Conservation (phyloP, 2,329 filamentous ascomycete genomes). For the Samsoniella hepiali region DNA sequence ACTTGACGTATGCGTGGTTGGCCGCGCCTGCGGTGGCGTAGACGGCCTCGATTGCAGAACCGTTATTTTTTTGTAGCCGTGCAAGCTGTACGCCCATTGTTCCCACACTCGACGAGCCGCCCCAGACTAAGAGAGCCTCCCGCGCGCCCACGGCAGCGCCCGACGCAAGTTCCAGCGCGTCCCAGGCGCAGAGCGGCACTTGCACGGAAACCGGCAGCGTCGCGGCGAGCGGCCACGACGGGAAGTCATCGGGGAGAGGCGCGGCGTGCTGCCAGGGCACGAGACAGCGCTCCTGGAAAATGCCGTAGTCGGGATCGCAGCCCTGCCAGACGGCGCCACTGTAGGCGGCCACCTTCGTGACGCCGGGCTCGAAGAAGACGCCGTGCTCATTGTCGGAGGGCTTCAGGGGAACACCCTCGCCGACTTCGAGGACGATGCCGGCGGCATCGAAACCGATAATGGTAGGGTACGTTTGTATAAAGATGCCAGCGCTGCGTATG, state of each 20-base stretch:
- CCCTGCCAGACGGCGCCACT: conserved; percentile 40
- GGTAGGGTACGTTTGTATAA: conserved; percentile 39
- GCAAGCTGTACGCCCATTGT: conserved; percentile 43
- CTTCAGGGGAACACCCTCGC: conserved; percentile 34
- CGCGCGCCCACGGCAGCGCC: conserved; percentile 21
- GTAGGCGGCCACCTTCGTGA: conserved; percentile 39
- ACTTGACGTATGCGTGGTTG: conserved; percentile 34
- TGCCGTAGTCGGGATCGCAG: conserved; percentile 44
- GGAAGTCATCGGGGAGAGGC: conserved; percentile 30
- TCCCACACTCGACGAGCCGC: conserved; percentile 44
- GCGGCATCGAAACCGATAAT: conserved; percentile 42
- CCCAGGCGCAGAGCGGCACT: conserved; percentile 32
- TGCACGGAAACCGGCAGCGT: conserved; percentile 26
- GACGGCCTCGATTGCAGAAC: conserved; percentile 35
- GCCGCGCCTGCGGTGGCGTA: conserved; percentile 38
- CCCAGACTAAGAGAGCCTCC: conserved; percentile 39
- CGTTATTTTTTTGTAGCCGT: conserved; percentile 18
- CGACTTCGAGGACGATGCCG: conserved; percentile 41
- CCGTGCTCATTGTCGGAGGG: conserved; percentile 16
- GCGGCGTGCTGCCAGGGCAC: conserved; percentile 40
- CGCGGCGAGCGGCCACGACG: conserved; percentile 41
- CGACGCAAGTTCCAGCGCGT: conserved; percentile 33
- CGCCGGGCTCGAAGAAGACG: conserved; percentile 29
- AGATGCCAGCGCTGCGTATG: conserved; percentile 42
- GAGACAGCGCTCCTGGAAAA: conserved; percentile 42